Evolutionary conservation across 306 rosid species (phyloP).

Genomic region (Inga oerstediana): DNA sequence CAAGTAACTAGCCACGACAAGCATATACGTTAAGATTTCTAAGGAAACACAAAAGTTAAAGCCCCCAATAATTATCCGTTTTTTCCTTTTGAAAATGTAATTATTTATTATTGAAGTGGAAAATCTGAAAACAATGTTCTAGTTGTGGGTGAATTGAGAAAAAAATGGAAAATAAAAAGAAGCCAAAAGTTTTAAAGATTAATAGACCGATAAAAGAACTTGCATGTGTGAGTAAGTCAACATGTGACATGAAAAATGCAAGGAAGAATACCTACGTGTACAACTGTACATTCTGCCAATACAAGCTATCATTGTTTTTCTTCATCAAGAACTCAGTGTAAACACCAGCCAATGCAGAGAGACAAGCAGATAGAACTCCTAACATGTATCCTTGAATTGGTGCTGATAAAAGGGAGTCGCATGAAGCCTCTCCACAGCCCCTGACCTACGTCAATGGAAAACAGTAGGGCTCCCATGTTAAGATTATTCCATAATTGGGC

Average conservation of each 20-base stretch:
- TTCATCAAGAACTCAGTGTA: conserved; percentile 79
- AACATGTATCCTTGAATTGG: conserved; percentile 68
- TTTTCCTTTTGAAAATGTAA: neutral
- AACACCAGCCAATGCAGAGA: conserved; percentile 75
- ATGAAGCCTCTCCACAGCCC: conserved; percentile 73
- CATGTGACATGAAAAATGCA: neutral
- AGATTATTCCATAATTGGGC: neutral
- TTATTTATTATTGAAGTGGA: neutral
- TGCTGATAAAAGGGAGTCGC: conserved; percentile 66
- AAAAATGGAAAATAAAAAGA: neutral
- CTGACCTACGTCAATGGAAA: conserved; percentile 47
- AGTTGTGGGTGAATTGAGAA: neutral
- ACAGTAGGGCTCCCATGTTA: neutral
- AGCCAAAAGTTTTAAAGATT: conserved; percentile 38
- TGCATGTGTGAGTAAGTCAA: neutral
- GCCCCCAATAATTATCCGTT: no score
- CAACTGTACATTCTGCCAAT: conserved; percentile 80
- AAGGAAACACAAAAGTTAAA: neutral
- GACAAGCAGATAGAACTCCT: conserved; percentile 68
- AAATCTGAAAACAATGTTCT: neutral
- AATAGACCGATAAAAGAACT: conserved; percentile 36
- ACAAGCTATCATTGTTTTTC: conserved; percentile 73
- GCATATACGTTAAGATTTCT: neutral
- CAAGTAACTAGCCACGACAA: neutral
- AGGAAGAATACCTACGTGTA: conserved; percentile 62